Base-by-base conservation (phyloP, 139 green algal genomes). In the Microglena sp. region DNA sequence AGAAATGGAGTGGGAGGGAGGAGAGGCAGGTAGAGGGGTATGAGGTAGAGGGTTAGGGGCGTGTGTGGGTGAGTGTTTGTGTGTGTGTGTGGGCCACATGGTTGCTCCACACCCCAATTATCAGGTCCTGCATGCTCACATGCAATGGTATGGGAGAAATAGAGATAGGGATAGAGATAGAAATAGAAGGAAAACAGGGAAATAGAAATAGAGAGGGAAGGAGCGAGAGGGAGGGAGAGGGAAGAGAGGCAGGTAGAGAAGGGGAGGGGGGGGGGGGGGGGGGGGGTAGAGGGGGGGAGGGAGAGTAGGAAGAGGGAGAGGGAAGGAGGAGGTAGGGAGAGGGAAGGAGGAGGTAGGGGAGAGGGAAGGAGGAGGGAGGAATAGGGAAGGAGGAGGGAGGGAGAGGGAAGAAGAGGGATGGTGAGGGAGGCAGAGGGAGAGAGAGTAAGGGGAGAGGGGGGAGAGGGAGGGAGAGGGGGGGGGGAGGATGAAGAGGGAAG, bases 81-180 rank as follows among this genome's bases (percentile, higher is more conserved):
- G 5, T 7, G 11, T 34, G 28, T 62, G 27, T 7, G 7, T 6
- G 32, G 6, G 22, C 45, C 31, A 56, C 36, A 66, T n/a, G n/a
- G n/a, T n/a, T n/a, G n/a, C n/a, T n/a, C n/a, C n/a, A n/a, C n/a
- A n/a, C n/a, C n/a, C n/a, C n/a, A n/a, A n/a, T n/a, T n/a, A n/a
- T n/a, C n/a, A n/a, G n/a, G n/a, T n/a, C 8, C 3, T 21, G 58
- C 40, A 59, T 27, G 58, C n/a, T 45, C 44, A 67, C 36, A 56
- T n/a, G 55, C 43, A 59, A 43, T 28, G 21, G 43, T 18, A 43
- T n/a, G 26, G 40, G 15, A 11, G 40, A 50, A 24, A 18, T 50
- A 50, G 40, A 24, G 18, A 50, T 24, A 50, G 18, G 18, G 15
- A 24, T 50, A 11, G 40, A 50, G 15, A 24, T 24, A 50, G 40